These are phyloP conservation scores for Kodamaea sp. DNA, from an alignment of 1,139 yeast genomes.

Conservation along the genomic window DNA sequence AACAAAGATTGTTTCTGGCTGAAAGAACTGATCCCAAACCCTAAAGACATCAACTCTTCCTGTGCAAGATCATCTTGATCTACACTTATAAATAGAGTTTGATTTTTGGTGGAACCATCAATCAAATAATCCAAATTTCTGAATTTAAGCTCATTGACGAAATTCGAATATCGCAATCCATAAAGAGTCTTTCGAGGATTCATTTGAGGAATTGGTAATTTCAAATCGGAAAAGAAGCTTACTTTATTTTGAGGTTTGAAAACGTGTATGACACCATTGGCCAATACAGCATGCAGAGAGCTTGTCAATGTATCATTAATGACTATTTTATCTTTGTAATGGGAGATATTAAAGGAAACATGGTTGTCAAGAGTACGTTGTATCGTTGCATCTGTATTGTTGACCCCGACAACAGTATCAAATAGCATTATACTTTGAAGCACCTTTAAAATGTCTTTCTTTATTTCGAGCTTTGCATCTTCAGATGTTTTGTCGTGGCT, in stretches of 20 bases:
- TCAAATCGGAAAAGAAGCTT: slow-evolving; percentile 29
- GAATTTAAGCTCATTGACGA: slow-evolving; percentile 68
- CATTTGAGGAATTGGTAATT: slow-evolving; percentile 36
- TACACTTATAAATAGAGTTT: slow-evolving; percentile 56
- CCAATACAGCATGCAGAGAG: slow-evolving; percentile 41
- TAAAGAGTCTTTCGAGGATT: slow-evolving; percentile 70
- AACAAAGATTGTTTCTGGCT: slow-evolving; percentile 39
- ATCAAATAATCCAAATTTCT: slow-evolving; percentile 57
- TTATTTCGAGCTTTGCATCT: slow-evolving; percentile 32
- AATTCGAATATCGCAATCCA: slow-evolving; percentile 64
- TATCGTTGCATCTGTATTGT: slow-evolving; percentile 17
- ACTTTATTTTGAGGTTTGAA: slow-evolving; percentile 30
- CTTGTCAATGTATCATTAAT: slow-evolving; percentile 19
- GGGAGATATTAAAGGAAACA: slow-evolving; percentile 9
- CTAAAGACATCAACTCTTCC: slow-evolving; percentile 16
- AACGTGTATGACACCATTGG: slow-evolving; percentile 63
- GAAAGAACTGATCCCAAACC: slow-evolving; percentile 17
- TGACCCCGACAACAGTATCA: slow-evolving; percentile 30
- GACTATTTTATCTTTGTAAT: slow-evolving; percentile 7
- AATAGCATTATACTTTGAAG: slow-evolving; percentile 26
- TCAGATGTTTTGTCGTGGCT: slow-evolving; percentile 26
- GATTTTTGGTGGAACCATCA: slow-evolving; percentile 47
- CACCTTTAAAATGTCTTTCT: slow-evolving; percentile 26
- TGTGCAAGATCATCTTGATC: slow-evolving; percentile 39
- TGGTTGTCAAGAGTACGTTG: slow-evolving; percentile 3